Conservation (phyloP, 345 rosid species). For the Erysimum cheiranthoides region DNA sequence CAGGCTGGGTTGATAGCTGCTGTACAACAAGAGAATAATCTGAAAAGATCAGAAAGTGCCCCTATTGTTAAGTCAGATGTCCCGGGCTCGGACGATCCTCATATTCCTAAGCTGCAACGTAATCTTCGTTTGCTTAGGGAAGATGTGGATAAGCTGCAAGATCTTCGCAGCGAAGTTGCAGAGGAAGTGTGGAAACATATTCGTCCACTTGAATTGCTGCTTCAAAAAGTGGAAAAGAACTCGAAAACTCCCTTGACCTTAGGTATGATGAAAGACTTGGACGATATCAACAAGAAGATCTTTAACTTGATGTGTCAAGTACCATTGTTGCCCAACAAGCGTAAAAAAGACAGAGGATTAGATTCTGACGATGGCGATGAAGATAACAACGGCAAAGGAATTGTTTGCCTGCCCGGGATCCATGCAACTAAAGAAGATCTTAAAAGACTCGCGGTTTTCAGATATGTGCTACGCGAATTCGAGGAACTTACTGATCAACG, state of each 20-base stretch:
- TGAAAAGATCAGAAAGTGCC: too few relatives aligned
- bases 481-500: background rate
- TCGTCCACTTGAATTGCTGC: background rate
- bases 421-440: constrained; percentile 8
- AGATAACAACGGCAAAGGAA: constrained; percentile 18
- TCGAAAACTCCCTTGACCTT: background rate
- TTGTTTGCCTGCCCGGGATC: constrained; percentile 39
- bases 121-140: background rate
- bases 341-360: background rate
- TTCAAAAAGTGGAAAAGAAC: background rate
- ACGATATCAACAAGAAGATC: constrained; percentile 45
- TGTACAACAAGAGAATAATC: too few relatives aligned
- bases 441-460: background rate
- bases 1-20: too few relatives aligned
- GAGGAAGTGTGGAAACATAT: background rate
- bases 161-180: background rate
- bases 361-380: constrained; percentile 2
- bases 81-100: background rate
- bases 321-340: constrained; percentile 39
- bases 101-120: constrained; percentile 11
- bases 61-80: too few relatives aligned
- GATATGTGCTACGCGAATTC: constrained; percentile 14
- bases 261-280: constrained; percentile 34
- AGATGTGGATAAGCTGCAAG: constrained; percentile 13
- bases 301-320: constrained; percentile 47